A percentile compares a stretch with the other conserved stretches of the same genome.
phyloP scores from a whole-genome alignment of 2,329 filamentous ascomycete genomes.

The Penicillium frequentans region DNA sequence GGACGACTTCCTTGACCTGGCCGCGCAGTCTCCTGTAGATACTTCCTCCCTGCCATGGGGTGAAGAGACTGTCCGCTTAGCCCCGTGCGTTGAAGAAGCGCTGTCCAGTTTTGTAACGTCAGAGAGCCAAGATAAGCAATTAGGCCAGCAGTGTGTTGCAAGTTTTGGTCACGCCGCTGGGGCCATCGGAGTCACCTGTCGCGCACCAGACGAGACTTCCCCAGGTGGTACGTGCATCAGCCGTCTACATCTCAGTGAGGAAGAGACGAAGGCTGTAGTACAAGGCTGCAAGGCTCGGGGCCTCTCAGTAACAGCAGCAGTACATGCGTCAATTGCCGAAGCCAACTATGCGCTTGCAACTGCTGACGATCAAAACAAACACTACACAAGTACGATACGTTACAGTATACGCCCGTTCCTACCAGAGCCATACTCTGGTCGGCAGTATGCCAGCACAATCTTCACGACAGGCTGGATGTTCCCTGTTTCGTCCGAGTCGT shows the following conservation, averaged over 20 bases:
- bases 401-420: neutral
- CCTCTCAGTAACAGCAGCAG: slow-evolving; percentile 1
- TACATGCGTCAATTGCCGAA: neutral
- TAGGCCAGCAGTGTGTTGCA: slow-evolving; percentile 1
- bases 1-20: neutral
- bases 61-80: neutral
- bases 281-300: neutral
- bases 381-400: slow-evolving; percentile 1
- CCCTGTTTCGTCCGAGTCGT: slow-evolving; percentile 1
- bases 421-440: neutral
- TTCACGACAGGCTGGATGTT: slow-evolving; percentile 2
- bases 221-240: neutral
- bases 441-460: neutral
- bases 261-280: neutral
- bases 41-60: neutral
- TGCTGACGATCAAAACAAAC: neutral
- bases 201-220: neutral
- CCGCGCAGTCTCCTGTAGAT: neutral
- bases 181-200: neutral
- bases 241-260: neutral
- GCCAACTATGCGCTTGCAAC: neutral
- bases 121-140: neutral
- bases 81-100: neutral
- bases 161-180: slow-evolving; percentile 1
- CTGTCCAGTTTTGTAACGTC: neutral